Base-by-base conservation (phyloP, 257 asterid species). In the Penstemon davidsonii region DNA sequence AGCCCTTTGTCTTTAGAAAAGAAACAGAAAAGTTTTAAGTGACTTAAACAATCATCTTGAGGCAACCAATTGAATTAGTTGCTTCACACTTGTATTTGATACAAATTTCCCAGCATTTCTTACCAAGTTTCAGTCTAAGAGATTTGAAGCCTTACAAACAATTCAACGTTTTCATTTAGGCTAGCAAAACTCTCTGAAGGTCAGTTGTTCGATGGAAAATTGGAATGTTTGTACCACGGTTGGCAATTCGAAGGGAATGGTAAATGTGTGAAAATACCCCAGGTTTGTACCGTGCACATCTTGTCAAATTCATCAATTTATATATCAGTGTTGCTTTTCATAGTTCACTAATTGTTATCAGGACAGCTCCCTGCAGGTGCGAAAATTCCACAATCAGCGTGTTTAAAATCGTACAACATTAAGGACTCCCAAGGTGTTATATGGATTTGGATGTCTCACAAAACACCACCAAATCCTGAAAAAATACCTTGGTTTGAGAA, bases 161-260 rank as follows among this genome's bases (percentile, higher is more conserved):
- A 52, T 41, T 42, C 52, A 15, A 18, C 15, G 38, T 46, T 58
- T 37, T 60, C 4, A 13, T 76, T 25, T 76, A 92, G 98, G 85
- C 81, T 92, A 42, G 98, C 97, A 39, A 92, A 92, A 81, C 95
- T 92, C 50, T 92, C 98, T 2, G 97, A 92, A 81, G 98, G 98
- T 5, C 98, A 92, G 67, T 3, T 92, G 13, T 66, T 78, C 36
- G 94, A 92, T 40, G 98, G 98, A 51, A 80, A 58, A 73, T 81
- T 92, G 75, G 98, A 92, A 76, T 92, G 98, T 71, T 71, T 92
- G 69, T 92, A 92, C 78, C 98, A 92, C 8, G 98, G 98, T 62
- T 92, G 98, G 98, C 98, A 92, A 71, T 92, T 85, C 60, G 92
- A 88, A 51, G 96, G 96, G 41, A 81, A 73, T 65, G 97, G 98